Base-by-base conservation (phyloP, 140 eudicot genomes). In the Erigeron philadelphicus region DNA sequence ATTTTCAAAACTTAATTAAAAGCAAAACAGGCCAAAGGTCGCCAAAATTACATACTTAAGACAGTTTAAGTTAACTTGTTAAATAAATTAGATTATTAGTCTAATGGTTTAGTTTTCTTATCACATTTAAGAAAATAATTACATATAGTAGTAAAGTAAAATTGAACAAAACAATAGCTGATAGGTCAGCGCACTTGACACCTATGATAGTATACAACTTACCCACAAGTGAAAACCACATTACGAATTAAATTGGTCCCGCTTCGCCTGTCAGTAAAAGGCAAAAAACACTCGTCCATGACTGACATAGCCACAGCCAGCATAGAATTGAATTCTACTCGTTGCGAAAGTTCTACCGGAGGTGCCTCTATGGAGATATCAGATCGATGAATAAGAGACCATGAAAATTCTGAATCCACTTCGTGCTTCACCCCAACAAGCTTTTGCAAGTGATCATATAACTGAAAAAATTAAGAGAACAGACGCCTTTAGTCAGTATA, bases 241-340 rank as follows among this genome's bases (percentile, higher is more conserved):
- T 83, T 90, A 63, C 86, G 95, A 50, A 90, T 85, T 78, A 90
- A 61, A 78, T 87, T 90, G 71, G 80, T 82, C 65, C 82, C 87
- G 25, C 94, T 90, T 76, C 85, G 85, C 79, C 87, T 65, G 73
- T 90, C 97, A 66, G 72, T 54, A 19, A 87, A 83, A 59, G 97
- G 95, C 75, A 87, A 72, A 81, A 90, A 90, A 64, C 95, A 90
- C 81, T 90, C 97, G 61, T 87, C 88, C 95, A 90, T 85, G 42
- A 90, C 79, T 58, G 93, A 79, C 72, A 79, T 81, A 48, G 97
- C 94, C 68, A 90, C 88, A 73, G 95, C 95, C 63, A 90, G 77
- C 85, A 83, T 90, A 46, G 95, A 84, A 80, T 90, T 90, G 81
- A 87, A 81, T 76, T 87, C 95, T 67, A 87, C 86, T 74, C 75